Evolutionary conservation across 768 basidiomycete species (phyloP), one percentile per base, ranked within the genome.

Genomic region (Tricholoma furcatifolium): DNA sequence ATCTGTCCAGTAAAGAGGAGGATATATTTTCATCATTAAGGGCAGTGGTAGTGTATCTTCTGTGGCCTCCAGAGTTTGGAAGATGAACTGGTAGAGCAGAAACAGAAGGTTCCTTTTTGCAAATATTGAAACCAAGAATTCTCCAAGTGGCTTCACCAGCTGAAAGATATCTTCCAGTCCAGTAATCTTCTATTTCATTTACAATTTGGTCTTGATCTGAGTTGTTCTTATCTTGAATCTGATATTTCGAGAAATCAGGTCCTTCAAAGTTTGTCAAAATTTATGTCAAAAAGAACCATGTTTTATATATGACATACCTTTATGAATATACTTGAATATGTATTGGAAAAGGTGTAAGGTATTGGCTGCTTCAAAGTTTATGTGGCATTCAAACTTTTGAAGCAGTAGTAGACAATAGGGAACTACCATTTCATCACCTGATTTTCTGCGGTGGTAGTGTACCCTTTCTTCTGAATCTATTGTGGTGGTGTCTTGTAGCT

Each of bases 321-420:
- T 73, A 46, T 71, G 67, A 14, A 73, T 63, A 49, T 72, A 75
- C 43, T 75, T 74, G 64, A 70, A 74, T 0, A 72, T 51, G 49
- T 75, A 75, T 42, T 70, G 67, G 46, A 75, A 74, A 0, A 74
- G 40, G 14, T 69, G 65, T 1, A 63, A 59, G 0, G 65, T 60
- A 35, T 50, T 61, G 0, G 67, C 65, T 7, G 64, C 59, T 27
- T 73, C 71, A 36, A 73, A 61, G 46, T 74, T 72, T 35, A 74
- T 68, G 51, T 75, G 72, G 36, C 71, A 74, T 4, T 66, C 21
- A 23, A 68, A 65, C 43, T 60, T 58, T 74, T 9, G 38, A n/a
- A 35, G 34, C 8, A 35, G 34, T 9, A 15, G 34, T 35, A 35
- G 34, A 15, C 34, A 35, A 15, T 35, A 35, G 34, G 34, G 34